Percentiles rank a stretch among this genome's conserved stretches.
Evolutionary conservation across 768 basidiomycete species (phyloP).

Genomic region (Cantharellus cinnabarinus): DNA sequence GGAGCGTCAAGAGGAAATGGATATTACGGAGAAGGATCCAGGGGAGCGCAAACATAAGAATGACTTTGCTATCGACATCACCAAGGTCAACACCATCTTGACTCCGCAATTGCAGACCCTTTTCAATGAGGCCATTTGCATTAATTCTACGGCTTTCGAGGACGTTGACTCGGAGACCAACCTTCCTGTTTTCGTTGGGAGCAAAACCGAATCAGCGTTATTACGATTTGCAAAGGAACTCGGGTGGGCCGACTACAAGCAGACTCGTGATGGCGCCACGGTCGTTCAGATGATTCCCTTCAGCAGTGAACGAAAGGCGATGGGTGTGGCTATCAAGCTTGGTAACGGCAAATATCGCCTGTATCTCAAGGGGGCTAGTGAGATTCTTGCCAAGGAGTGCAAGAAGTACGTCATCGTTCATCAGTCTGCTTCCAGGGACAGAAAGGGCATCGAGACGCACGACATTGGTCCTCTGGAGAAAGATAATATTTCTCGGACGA

Average conservation of each 20-base stretch:
- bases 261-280: constrained; percentile 32
- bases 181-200: constrained; percentile 53
- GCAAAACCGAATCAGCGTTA: constrained; percentile 89
- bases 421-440: constrained; percentile 11
- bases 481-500: constrained; percentile 78
- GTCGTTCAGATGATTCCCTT: constrained; percentile 84
- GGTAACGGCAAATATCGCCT: constrained; percentile 37
- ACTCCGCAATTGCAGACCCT: constrained; percentile 38
- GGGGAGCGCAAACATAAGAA: constrained; percentile 25
- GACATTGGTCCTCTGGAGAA: constrained; percentile 43
- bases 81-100: constrained; percentile 42
- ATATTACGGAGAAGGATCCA: no score
- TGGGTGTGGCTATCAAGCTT: constrained; percentile 70
- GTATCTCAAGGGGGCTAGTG: constrained; percentile 84
- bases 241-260: constrained; percentile 51
- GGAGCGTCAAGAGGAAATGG: constrained; percentile 2
- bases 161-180: constrained; percentile 38
- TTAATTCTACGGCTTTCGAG: constrained; percentile 93
- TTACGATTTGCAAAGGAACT: constrained; percentile 68
- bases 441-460: constrained; percentile 27
- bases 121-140: constrained; percentile 67
- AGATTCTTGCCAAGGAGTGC: constrained; percentile 71
- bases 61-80: constrained; percentile 79
- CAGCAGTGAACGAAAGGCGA: constrained; percentile 80
- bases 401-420: constrained; percentile 49